phyloP scores from a whole-genome alignment of 345 rosid genomes.

The Carallia pectinifolia region DNA sequence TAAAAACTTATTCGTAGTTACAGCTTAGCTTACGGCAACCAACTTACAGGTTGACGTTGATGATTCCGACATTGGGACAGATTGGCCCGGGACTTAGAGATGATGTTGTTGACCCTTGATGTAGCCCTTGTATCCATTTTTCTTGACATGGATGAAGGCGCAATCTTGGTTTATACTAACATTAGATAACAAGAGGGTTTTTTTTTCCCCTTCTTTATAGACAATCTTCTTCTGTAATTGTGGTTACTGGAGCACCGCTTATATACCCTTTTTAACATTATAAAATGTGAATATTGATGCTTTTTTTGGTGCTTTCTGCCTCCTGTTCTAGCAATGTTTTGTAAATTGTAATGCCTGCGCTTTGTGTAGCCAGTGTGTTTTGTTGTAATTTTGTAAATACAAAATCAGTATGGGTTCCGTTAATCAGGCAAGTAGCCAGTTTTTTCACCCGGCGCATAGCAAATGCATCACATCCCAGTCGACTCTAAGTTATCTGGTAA shows the following conservation, averaged over 20 bases:
- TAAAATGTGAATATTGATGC: constrained; percentile 8
- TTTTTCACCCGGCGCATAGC: too few species aligned
- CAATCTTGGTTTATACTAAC: constrained; percentile 27
- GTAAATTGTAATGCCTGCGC: too few species aligned
- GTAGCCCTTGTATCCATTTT: constrained; percentile 11
- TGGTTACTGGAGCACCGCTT: constrained; percentile 1
- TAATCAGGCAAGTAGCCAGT: too few species aligned
- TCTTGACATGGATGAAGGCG: constrained; percentile 10
- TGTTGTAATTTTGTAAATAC: too few species aligned
- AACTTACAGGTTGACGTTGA: constrained; percentile 28
- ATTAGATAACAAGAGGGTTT: constrained; percentile 10
- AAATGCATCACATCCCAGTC: too few species aligned
- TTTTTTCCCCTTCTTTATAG: constrained; percentile 9
- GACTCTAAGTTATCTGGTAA: too few species aligned
- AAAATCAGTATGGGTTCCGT: too few species aligned
- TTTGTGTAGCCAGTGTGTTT: too few species aligned
- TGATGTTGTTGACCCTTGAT: not conserved
- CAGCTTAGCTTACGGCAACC: constrained; percentile 10
- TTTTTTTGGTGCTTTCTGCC: not conserved
- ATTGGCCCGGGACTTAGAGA: constrained; percentile 32
- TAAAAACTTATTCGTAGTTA: constrained; percentile 13
- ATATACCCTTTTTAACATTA: not conserved
- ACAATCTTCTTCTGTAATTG: not conserved
- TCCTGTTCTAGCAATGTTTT: too few species aligned
- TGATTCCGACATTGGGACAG: constrained; percentile 22